These are phyloP conservation scores for Ogataea siamensis DNA, from an alignment of 805 yeast species.

Conservation along the genomic window DNA sequence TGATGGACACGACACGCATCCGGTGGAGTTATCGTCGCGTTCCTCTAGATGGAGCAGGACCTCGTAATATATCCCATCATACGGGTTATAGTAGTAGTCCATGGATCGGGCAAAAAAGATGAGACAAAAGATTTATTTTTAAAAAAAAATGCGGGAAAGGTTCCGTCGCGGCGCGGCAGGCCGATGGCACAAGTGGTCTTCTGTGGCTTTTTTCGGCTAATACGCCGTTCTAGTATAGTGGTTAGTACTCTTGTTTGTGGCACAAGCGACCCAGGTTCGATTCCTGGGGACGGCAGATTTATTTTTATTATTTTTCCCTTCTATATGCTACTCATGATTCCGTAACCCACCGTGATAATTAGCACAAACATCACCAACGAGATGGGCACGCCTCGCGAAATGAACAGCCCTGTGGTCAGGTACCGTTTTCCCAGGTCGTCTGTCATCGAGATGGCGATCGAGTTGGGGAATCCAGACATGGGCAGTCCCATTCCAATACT, in stretches of 20 bases:
- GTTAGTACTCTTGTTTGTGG: constrained; percentile 32
- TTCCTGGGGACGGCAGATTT: constrained; percentile 25
- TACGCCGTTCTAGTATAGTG: constrained; percentile 32
- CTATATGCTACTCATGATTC: constrained; percentile 40
- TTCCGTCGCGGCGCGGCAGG: neutral
- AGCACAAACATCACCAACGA: constrained; percentile 44
- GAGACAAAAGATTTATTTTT: neutral
- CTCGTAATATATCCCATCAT: constrained; percentile 13
- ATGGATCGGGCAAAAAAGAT: constrained; percentile 4
- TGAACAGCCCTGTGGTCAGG: constrained; percentile 45
- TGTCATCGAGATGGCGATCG: constrained; percentile 55
- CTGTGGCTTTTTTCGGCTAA: neutral
- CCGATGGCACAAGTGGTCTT: neutral
- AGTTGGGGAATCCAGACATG: constrained; percentile 55
- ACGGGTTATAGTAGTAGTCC: constrained; percentile 5
- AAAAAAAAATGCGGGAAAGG: too few relatives aligned
- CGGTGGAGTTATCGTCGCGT: constrained; percentile 7
- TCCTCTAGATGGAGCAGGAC: constrained; percentile 4
- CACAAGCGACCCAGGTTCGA: constrained; percentile 32
- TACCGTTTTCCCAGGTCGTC: constrained; percentile 54
- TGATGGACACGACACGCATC: constrained; percentile 32
- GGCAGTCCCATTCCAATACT: constrained; percentile 59
- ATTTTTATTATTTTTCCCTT: constrained; percentile 14
- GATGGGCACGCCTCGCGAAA: constrained; percentile 52
- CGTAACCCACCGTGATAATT: constrained; percentile 49